A percentile compares a stretch with the other conserved stretches of the same genome.
phyloP scores from a whole-genome alignment of 1,139 yeast species.

The Yamadazyma blattariae region DNA sequence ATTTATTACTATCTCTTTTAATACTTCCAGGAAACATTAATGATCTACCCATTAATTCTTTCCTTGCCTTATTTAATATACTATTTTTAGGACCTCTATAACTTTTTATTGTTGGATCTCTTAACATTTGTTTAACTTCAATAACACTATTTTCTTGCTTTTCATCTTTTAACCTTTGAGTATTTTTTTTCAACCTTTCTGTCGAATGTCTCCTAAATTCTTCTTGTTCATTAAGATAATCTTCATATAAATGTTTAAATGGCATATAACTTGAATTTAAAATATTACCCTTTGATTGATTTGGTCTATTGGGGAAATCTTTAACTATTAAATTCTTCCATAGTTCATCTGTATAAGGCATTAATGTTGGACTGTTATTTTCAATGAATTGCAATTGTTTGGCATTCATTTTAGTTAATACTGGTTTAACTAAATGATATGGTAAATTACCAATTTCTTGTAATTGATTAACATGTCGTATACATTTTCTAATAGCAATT shows the following conservation, averaged over 20 bases:
- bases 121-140: constrained; percentile 33
- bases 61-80: constrained; percentile 34
- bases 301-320: constrained; percentile 50
- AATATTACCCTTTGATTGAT: constrained; percentile 1
- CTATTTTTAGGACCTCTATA: constrained; percentile 20
- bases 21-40: constrained; percentile 39
- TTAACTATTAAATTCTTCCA: constrained; percentile 45
- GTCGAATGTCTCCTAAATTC: constrained; percentile 50
- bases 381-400: constrained; percentile 49
- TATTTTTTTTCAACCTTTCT: constrained; percentile 43
- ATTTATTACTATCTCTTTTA: no score
- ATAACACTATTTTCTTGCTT: constrained; percentile 48
- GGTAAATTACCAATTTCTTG: constrained; percentile 49
- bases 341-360: constrained; percentile 49
- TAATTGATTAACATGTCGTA: constrained; percentile 20
- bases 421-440: constrained; percentile 43
- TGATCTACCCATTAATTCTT: constrained; percentile 31
- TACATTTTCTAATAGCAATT: constrained; percentile 11
- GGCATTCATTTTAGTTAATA: constrained; percentile 41
- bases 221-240: constrained; percentile 43
- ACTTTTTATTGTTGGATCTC: constrained; percentile 39
- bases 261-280: constrained; percentile 24
- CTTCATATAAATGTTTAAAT: constrained; percentile 39
- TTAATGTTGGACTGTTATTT: constrained; percentile 36
- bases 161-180: constrained; percentile 37